Evolutionary conservation across 2,329 filamentous ascomycete genomes (phyloP).

Genomic region (Dryadomyces quercus-mongolicae): DNA sequence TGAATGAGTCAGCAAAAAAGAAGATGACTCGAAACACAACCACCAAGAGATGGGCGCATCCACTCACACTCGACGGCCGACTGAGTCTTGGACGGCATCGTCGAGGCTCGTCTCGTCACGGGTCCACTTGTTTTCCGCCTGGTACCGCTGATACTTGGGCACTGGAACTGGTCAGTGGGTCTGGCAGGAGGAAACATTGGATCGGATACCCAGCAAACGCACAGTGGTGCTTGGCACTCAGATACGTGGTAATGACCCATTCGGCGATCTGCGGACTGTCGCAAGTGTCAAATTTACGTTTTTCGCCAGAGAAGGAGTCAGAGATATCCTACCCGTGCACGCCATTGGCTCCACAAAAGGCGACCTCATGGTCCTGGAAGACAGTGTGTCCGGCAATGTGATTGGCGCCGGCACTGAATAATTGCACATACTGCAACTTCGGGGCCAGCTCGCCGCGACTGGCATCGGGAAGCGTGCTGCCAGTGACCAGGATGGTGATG

Average conservation of each 20-base stretch:
- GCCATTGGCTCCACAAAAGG: slow-evolving; percentile 43
- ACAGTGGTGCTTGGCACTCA: slow-evolving; percentile 34
- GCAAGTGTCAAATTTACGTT: too few relatives aligned
- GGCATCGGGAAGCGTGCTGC: slow-evolving; percentile 21
- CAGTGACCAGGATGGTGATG: slow-evolving; percentile 27
- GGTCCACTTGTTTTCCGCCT: slow-evolving; percentile 31
- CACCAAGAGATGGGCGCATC: too few relatives aligned
- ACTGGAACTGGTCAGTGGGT: slow-evolving; percentile 22
- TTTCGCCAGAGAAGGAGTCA: too few relatives aligned
- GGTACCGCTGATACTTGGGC: slow-evolving; percentile 29
- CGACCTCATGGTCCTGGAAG: slow-evolving; percentile 35
- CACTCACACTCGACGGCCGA: slow-evolving; percentile 36
- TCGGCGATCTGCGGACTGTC: slow-evolving; percentile 42
- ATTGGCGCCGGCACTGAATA: slow-evolving; percentile 42
- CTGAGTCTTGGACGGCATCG: slow-evolving; percentile 26
- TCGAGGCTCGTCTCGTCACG: slow-evolving; percentile 14
- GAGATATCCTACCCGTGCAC: slow-evolving; percentile 36
- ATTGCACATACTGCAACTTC: slow-evolving; percentile 39
- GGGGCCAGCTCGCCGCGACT: slow-evolving; percentile 24
- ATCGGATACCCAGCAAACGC: too few relatives aligned
- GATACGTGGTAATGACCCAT: slow-evolving; percentile 41
- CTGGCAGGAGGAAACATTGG: too few relatives aligned
- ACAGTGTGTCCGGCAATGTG: slow-evolving; percentile 31
- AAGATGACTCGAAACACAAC: background rate
- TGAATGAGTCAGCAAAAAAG: slow-evolving; percentile 11